Conservation (phyloP, 164 flowering plant genomes). For the Amborella trichopoda region DNA sequence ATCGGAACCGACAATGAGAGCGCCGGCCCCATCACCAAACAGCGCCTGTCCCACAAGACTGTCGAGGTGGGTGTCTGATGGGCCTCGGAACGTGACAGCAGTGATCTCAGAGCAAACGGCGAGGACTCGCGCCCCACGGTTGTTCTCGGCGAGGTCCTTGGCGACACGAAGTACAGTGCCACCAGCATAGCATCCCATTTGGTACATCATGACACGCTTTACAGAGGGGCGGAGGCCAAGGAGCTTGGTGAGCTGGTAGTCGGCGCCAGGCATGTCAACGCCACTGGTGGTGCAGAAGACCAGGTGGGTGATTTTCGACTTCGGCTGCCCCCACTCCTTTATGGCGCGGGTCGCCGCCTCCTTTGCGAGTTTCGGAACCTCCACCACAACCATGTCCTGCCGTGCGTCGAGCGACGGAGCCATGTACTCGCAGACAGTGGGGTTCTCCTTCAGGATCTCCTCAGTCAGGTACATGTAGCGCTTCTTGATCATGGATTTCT, state of each 20-base stretch:
- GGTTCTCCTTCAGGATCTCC: constrained; percentile 33
- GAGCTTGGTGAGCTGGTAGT: constrained; percentile 41
- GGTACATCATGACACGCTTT: constrained; percentile 43
- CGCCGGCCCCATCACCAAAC: constrained; percentile 44
- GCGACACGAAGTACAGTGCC: constrained; percentile 40
- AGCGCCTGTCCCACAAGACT: constrained; percentile 37
- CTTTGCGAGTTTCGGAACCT: constrained; percentile 34
- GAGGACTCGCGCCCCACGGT: constrained; percentile 38
- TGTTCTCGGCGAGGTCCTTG: constrained; percentile 47
- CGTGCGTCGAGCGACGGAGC: constrained; percentile 35
- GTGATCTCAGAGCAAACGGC: constrained; percentile 40
- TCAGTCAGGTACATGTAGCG: constrained; percentile 35
- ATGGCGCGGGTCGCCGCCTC: constrained; percentile 37
- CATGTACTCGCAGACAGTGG: constrained; percentile 28
- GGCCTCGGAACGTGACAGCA: constrained; percentile 29
- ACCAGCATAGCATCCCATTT: constrained; percentile 38
- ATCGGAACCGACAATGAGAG: constrained; percentile 30
- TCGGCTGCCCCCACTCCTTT: constrained; percentile 49
- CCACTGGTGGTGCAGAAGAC: constrained; percentile 45
- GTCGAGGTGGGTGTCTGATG: constrained; percentile 27
- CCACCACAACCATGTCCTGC: constrained; percentile 39
- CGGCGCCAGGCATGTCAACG: constrained; percentile 45
- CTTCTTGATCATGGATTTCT: constrained; percentile 37
- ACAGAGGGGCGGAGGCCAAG: constrained; percentile 45
- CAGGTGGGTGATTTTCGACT: constrained; percentile 44